Evolutionary conservation across 176 grass and related monocot genomes (phyloP).

Genomic region (Themeda triandra): DNA sequence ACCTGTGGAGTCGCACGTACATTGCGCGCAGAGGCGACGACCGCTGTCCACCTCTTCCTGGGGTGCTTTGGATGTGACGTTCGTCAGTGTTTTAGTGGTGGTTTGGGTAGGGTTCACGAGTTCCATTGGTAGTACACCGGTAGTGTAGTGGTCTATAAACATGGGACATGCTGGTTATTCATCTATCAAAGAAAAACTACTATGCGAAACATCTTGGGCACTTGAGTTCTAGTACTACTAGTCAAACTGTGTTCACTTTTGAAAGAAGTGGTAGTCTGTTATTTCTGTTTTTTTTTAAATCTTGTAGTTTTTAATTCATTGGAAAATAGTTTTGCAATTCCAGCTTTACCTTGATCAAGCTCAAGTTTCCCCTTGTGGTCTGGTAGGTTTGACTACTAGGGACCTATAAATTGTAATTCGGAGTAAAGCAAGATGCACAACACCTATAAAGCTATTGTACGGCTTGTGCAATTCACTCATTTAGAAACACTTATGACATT

Average conservation of each 20-base stretch:
- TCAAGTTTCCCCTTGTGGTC: no score
- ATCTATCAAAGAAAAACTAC: not conserved
- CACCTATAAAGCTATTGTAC: no score
- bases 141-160: no score
- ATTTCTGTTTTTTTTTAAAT: not conserved
- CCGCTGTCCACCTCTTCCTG: not conserved
- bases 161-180: no score
- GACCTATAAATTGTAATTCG: not conserved
- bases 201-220: not conserved
- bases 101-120: no score
- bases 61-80: slow-evolving; percentile 2
- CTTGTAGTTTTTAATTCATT: not conserved
- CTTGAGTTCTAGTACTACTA: no score
- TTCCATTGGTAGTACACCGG: no score
- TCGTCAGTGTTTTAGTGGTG: not conserved
- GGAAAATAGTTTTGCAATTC: not conserved
- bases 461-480: no score
- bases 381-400: no score
- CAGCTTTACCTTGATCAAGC: not conserved
- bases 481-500: not conserved
- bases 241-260: not conserved
- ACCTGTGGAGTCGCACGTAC: slow-evolving; percentile 4
- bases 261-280: not conserved
- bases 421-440: not conserved
- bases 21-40: not conserved